Percentiles rank a stretch among this genome's conserved stretches.
Evolutionary conservation across 139 green algal genomes (phyloP).

Genomic region (Yamagishiella unicocca): DNA sequence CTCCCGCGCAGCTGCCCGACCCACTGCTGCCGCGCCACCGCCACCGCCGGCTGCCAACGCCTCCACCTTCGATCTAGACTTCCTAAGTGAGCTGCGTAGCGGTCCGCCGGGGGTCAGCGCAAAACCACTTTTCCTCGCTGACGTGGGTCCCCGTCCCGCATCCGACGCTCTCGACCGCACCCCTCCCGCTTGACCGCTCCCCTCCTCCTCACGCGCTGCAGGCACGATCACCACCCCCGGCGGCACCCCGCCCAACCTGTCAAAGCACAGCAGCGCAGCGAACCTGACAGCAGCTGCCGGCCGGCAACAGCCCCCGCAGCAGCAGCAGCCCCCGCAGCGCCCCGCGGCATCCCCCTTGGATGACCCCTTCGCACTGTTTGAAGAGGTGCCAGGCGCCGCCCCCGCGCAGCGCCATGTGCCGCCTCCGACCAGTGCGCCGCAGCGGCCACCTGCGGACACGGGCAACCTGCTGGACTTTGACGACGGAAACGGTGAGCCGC

Average conservation of each 20-base stretch:
- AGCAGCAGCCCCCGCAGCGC: not conserved
- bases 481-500: too few relatives aligned
- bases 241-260: not conserved
- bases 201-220: not conserved
- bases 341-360: not conserved
- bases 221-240: not conserved
- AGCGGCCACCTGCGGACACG: not conserved
- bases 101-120: too few relatives aligned
- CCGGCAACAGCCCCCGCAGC: not conserved
- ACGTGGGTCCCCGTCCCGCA: too few relatives aligned
- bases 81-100: constrained; percentile 29
- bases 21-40: not conserved
- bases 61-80: constrained; percentile 21
- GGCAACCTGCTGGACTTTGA: constrained; percentile 26
- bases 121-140: too few relatives aligned
- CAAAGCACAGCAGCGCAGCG: not conserved
- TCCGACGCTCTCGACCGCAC: too few relatives aligned
- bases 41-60: not conserved
- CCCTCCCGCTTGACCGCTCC: too few relatives aligned
- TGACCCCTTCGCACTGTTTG: constrained; percentile 59
- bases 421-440: not conserved
- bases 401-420: constrained; percentile 13
- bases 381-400: constrained; percentile 45
- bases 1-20: constrained; percentile 20
- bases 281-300: not conserved